Conservation (phyloP, 495 filamentous ascomycete species). For the Penicillium malachiteum region DNA sequence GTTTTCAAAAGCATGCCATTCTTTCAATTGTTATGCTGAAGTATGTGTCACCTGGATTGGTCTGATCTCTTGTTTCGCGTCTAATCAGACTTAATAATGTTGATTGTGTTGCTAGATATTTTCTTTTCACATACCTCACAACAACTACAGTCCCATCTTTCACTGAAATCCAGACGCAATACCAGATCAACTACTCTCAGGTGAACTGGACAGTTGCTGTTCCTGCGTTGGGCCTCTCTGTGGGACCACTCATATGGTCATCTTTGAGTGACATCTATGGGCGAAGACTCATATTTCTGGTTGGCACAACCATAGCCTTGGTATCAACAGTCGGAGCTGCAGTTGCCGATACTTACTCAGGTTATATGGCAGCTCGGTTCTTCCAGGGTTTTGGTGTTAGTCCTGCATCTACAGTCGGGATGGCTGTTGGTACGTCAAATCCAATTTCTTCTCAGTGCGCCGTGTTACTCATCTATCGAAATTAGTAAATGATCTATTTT, state of each 20-base stretch:
- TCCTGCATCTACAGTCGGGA: constrained; percentile 58
- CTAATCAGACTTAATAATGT: not conserved
- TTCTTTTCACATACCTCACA: constrained; percentile 64
- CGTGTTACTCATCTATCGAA: not conserved
- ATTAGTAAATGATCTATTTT: constrained; percentile 51
- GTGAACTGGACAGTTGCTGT: constrained; percentile 66
- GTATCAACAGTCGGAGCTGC: constrained; percentile 53
- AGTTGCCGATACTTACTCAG: constrained; percentile 40
- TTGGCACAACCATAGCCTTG: constrained; percentile 54
- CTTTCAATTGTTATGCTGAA: constrained; percentile 59
- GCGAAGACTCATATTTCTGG: constrained; percentile 52
- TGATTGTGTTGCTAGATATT: constrained; percentile 45
- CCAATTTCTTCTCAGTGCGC: not conserved
- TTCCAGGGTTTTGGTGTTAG: constrained; percentile 63
- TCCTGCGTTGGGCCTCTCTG: constrained; percentile 56
- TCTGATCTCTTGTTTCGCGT: not conserved
- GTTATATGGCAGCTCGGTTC: constrained; percentile 61
- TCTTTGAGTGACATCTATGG: constrained; percentile 60
- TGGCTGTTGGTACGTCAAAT: constrained; percentile 50
- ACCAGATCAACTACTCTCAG: constrained; percentile 47
- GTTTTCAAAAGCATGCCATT: constrained; percentile 48
- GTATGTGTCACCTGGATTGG: constrained; percentile 37
- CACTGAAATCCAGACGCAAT: constrained; percentile 49
- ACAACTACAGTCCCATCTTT: constrained; percentile 63
- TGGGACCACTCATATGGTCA: constrained; percentile 60